Evolutionary conservation across 2,329 filamentous ascomycete species (phyloP), one percentile per base, ranked within the genome.

Genomic region (Neofusicoccum cordaticola): DNA sequence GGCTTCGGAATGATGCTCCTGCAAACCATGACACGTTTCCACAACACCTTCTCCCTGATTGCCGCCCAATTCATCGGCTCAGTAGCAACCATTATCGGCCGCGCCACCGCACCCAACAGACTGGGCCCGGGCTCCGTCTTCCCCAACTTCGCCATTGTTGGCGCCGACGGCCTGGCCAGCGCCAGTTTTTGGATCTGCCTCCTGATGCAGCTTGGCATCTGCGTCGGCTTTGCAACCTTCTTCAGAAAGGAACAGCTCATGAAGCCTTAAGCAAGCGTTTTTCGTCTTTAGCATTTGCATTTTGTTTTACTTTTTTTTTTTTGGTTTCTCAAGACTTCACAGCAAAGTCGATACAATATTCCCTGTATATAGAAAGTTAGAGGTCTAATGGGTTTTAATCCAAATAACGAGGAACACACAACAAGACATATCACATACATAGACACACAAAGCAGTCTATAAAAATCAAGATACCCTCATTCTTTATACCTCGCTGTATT

Each of bases 1-100:
- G 88, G 88, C 2, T 84, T 90, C 63, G 88, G 88, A 62, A 90
- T 89, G 86, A 85, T 90, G 60, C 78, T 90, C 4, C 75, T 90
- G 47, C 86, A 88, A 71, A 89, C 87, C 0, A 75, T 88, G 68
- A 89, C 87, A 1, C 79, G 88, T 19, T 82, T 88, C 72, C 88
- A 90, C 70, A 86, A 89, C 64, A 81, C 84, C 62, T 88, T 86
- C 68, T 85, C 86, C 0, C 77, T 90, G 22, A 80, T 88, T 44
- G 81, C 78, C 1, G 86, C 86, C 2, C 88, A 90, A 74, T 82
- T 88, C 8, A 71, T 90, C 22, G 88, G 88, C 12, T 85, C 84
- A 4, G 74, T 85, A 4, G 85, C 84, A 2, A 90, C 87, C 2
- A 89, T 90, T 42, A 79, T 85, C 35, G 87, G 85, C 1, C 75